These are phyloP conservation scores for Dioszegia crocea DNA, from an alignment of 768 basidiomycete genomes.

Conservation along the genomic window DNA sequence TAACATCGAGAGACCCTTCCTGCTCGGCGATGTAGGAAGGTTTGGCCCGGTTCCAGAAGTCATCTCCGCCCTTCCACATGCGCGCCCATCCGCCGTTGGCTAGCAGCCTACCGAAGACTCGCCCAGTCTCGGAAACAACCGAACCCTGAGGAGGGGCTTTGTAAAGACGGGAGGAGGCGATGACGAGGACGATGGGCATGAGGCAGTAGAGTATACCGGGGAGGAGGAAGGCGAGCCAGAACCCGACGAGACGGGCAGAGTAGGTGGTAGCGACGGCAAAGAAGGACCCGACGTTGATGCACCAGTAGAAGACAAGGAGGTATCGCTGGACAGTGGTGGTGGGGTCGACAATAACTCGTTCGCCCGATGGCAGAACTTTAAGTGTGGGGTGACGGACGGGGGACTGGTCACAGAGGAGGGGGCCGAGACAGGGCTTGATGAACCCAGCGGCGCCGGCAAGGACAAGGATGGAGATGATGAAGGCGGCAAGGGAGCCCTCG, in stretches of 20 bases:
- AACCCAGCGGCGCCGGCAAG: slow-evolving; percentile 47
- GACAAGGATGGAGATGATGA: slow-evolving; percentile 41
- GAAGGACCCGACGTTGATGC: slow-evolving; percentile 50
- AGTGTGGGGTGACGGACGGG: slow-evolving; percentile 38
- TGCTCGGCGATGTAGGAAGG: slow-evolving; percentile 22
- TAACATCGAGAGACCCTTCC: slow-evolving; percentile 6
- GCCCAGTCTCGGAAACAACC: slow-evolving; percentile 33
- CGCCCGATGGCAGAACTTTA: slow-evolving; percentile 33
- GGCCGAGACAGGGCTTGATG: slow-evolving; percentile 49
- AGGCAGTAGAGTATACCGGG: slow-evolving; percentile 42
- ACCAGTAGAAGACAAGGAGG: slow-evolving; percentile 39
- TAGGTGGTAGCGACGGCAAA: slow-evolving; percentile 43
- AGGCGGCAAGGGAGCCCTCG: slow-evolving; percentile 27
- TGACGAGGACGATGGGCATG: slow-evolving; percentile 28
- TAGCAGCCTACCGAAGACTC: slow-evolving; percentile 23
- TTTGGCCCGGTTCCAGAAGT: slow-evolving; percentile 43
- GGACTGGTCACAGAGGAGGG: slow-evolving; percentile 48
- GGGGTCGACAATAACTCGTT: slow-evolving; percentile 46
- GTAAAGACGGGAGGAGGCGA: slow-evolving; percentile 17
- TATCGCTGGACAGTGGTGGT: slow-evolving; percentile 40
- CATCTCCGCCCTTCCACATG: slow-evolving; percentile 18
- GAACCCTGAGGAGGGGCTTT: slow-evolving; percentile 43
- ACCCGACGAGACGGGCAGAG: slow-evolving; percentile 42
- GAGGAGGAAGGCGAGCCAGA: slow-evolving; percentile 43
- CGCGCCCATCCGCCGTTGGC: neutral